These are phyloP conservation scores for Coccomyxa sp. DNA, from an alignment of 139 green algal species.

Conservation along the genomic window DNA sequence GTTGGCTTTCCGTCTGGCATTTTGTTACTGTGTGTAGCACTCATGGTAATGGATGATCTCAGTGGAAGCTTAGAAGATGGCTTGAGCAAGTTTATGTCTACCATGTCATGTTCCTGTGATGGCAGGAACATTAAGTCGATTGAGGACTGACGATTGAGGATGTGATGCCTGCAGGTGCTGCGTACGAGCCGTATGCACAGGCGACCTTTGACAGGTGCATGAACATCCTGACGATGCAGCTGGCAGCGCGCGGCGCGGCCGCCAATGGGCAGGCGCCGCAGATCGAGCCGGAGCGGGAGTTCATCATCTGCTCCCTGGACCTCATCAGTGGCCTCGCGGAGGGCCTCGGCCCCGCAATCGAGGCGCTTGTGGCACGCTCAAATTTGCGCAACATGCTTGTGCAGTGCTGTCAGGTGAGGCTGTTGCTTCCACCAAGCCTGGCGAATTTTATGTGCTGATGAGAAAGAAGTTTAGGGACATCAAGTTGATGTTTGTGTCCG, in stretches of 20 bases:
- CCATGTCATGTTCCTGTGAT: no score
- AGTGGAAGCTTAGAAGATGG: no score
- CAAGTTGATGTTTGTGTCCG: background rate
- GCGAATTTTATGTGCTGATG: no score
- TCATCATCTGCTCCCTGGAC: conserved; percentile 74
- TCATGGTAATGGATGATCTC: no score
- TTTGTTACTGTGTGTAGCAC: background rate
- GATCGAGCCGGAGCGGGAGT: conserved; percentile 28
- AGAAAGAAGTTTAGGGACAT: background rate
- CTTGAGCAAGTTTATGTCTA: no score
- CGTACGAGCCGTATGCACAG: conserved; percentile 59
- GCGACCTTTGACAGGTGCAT: conserved; percentile 60
- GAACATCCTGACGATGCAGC: conserved; percentile 44
- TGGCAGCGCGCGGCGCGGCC: conserved; percentile 26
- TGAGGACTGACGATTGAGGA: no score
- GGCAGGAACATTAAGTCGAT: no score
- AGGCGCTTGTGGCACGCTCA: conserved; percentile 59
- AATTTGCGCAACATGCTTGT: conserved; percentile 57
- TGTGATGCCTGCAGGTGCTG: conserved; percentile 19
- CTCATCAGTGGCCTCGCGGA: conserved; percentile 74
- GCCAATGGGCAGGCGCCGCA: conserved; percentile 1
- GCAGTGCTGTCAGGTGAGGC: conserved; percentile 42
- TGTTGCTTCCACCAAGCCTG: background rate
- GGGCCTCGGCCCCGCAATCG: conserved; percentile 60
- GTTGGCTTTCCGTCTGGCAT: background rate